phyloP scores from a whole-genome alignment of 345 rosid species.

The Citrus medica region DNA sequence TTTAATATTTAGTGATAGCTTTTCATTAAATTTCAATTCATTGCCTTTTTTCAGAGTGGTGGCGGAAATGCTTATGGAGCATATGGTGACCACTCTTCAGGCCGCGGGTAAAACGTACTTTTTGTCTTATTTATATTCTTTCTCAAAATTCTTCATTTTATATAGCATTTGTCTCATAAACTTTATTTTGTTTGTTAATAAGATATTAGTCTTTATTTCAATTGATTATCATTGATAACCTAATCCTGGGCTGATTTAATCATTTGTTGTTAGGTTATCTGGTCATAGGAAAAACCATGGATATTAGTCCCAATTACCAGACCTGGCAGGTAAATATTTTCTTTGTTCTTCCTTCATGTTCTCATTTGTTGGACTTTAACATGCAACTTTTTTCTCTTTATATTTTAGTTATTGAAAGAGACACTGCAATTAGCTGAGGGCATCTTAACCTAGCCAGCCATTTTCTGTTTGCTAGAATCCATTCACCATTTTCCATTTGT shows the following conservation, averaged over 20 bases:
- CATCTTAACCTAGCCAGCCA: conserved; percentile 19
- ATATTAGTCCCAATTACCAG: conserved; percentile 28
- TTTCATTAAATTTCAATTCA: background rate
- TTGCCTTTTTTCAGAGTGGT: conserved; percentile 19
- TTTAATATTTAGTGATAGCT: background rate
- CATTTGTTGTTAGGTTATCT: conserved; percentile 31
- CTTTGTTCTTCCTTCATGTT: background rate
- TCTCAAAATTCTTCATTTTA: conserved; percentile 1
- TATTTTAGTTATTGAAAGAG: conserved; percentile 5
- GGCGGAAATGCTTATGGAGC: conserved; percentile 36
- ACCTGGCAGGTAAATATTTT: conserved; percentile 3
- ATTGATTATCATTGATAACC: background rate
- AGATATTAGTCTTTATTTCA: background rate
- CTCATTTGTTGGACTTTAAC: conserved; percentile 3
- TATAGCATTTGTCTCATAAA: background rate
- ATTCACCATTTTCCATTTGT: conserved; percentile 25
- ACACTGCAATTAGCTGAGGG: conserved; percentile 19
- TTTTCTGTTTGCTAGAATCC: conserved; percentile 31
- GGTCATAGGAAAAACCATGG: conserved; percentile 54
- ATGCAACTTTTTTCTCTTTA: conserved; percentile 1
- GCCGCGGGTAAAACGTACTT: conserved; percentile 35
- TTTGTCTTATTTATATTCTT: background rate
- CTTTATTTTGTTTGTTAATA: background rate
- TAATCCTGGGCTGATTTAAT: conserved; percentile 10
- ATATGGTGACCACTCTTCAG: conserved; percentile 32